These are phyloP conservation scores for Thalassiosira hispida DNA, from an alignment of 352 stramenopile genomes.

Conservation along the genomic window DNA sequence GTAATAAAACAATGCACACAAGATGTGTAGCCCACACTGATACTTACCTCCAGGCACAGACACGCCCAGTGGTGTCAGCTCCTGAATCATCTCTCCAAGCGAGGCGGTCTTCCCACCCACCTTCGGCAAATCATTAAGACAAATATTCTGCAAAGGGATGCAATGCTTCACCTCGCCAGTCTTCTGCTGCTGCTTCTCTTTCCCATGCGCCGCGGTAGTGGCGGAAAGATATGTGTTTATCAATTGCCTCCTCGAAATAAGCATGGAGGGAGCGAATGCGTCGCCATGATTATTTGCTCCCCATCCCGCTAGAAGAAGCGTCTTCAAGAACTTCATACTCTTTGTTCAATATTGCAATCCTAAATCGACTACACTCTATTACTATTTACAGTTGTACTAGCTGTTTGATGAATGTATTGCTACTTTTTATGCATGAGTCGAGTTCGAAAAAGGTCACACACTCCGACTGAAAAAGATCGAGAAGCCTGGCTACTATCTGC, in stretches of 20 bases:
- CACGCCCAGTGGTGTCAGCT: conserved; percentile 45
- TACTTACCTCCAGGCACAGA: conserved; percentile 36
- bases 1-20: no score
- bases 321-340: conserved; percentile 19
- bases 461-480: conserved; percentile 1
- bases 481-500: neutral
- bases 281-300: conserved; percentile 6
- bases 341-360: no score
- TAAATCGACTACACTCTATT: no score
- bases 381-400: neutral
- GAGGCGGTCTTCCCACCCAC: conserved; percentile 59
- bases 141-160: conserved; percentile 46
- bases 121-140: conserved; percentile 51
- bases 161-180: conserved; percentile 32
- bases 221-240: conserved; percentile 20
- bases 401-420: neutral
- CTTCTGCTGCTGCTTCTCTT: neutral
- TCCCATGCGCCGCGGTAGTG: neutral
- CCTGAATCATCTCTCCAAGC: conserved; percentile 58
- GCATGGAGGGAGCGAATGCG: conserved; percentile 26
- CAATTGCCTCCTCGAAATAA: conserved; percentile 11
- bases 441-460: neutral
- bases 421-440: neutral
- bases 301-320: conserved; percentile 9
- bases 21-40: no score